phyloP scores from a whole-genome alignment of 148 eudicot genomes.

The Diospyros lotus region DNA sequence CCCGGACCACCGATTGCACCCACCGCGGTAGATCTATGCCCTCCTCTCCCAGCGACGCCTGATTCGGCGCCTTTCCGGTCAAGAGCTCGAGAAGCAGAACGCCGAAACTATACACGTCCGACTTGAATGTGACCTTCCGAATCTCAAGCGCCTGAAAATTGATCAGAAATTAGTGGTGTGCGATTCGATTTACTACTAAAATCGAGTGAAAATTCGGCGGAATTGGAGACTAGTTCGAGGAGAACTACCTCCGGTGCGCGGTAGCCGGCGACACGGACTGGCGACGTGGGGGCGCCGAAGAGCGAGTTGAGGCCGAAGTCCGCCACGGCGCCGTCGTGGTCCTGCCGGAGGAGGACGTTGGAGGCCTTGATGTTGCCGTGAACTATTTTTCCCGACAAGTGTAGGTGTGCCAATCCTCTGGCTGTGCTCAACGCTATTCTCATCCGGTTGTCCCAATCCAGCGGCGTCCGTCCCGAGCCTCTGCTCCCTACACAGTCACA shows the following conservation, averaged over 20 bases:
- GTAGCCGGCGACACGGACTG: constrained; percentile 70
- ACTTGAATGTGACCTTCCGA: constrained; percentile 65
- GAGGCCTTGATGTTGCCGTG: constrained; percentile 95
- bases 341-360: constrained; percentile 61
- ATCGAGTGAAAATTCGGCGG: too few relatives aligned
- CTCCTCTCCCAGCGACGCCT: constrained; percentile 90
- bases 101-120: constrained; percentile 93
- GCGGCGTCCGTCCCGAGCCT: constrained; percentile 81
- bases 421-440: constrained; percentile 67
- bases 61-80: constrained; percentile 94
- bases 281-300: constrained; percentile 33
- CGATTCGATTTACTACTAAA: too few relatives aligned
- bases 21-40: constrained; percentile 95
- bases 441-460: constrained; percentile 89
- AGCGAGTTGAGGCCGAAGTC: constrained; percentile 66
- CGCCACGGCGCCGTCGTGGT: constrained; percentile 47
- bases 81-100: constrained; percentile 72
- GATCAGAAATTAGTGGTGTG: too few relatives aligned
- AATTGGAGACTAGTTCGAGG: too few relatives aligned
- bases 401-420: constrained; percentile 70
- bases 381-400: constrained; percentile 51
- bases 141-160: constrained; percentile 34
- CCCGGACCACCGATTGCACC: constrained; percentile 95
- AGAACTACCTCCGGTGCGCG: constrained; percentile 74
- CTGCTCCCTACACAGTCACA: constrained; percentile 60